Conservation (phyloP, 2,329 filamentous ascomycete genomes). For the Sordariomycetes sp. region DNA sequence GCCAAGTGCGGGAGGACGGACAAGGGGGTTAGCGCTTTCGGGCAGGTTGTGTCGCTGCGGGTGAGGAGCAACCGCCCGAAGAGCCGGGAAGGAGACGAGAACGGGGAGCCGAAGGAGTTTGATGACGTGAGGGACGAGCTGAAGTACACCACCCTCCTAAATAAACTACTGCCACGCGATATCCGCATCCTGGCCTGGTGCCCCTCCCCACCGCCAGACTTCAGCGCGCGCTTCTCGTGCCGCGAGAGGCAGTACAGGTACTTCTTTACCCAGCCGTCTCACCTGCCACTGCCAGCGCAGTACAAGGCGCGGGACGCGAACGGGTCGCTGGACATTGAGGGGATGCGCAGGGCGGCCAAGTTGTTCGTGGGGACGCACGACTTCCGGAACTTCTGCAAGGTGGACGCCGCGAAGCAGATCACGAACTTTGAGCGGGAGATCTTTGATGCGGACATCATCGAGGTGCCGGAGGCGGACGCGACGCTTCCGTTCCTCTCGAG, state of each 20-base stretch:
- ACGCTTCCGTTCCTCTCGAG: conserved; percentile 45
- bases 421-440: conserved; percentile 72
- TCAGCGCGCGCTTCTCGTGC: conserved; percentile 89
- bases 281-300: conserved; percentile 44
- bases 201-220: conserved; percentile 64
- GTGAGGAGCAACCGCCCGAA: conserved; percentile 71
- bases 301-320: conserved; percentile 10
- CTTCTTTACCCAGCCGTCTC: conserved; percentile 94
- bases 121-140: conserved; percentile 73
- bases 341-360: conserved; percentile 75
- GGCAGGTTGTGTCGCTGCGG: conserved; percentile 78
- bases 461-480: conserved; percentile 44
- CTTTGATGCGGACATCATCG: conserved; percentile 68
- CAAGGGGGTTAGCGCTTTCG: conserved; percentile 88
- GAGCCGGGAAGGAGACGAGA: conserved; percentile 14
- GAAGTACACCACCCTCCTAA: conserved; percentile 72
- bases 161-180: conserved; percentile 77
- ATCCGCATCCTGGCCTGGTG: conserved; percentile 93
- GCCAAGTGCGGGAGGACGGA: conserved; percentile 94
- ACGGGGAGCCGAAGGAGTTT: conserved; percentile 25
- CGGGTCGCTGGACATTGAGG: conserved; percentile 78
- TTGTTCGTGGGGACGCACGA: conserved; percentile 77
- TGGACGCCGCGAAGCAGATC: conserved; percentile 84
- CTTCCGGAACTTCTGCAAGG: conserved; percentile 94
- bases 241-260: conserved; percentile 87